A percentile compares a stretch with the other conserved stretches of the same genome.
Conservation (phyloP, 2,329 filamentous ascomycete genomes). For the Ophiostoma himal-ulmi region DNA sequence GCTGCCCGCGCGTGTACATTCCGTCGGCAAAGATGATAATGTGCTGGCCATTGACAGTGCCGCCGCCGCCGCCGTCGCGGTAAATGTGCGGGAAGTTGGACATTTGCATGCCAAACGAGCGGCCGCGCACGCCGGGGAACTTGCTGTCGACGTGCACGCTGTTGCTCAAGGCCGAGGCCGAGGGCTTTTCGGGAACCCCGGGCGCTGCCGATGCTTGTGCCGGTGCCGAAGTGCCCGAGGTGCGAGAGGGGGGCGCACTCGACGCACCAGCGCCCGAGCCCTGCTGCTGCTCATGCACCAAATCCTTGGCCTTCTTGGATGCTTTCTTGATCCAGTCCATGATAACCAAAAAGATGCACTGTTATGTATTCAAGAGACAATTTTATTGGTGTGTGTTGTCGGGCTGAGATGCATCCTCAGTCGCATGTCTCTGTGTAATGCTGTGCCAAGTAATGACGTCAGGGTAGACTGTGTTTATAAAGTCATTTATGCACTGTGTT, state of each 20-base stretch:
- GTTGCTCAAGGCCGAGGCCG: not conserved
- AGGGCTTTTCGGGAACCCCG: not conserved
- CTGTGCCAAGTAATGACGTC: not conserved
- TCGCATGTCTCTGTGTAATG: not conserved
- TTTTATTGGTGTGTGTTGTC: not conserved
- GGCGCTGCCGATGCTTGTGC: not conserved
- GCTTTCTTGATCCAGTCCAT: slow-evolving; percentile 24
- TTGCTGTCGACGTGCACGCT: slow-evolving; percentile 17
- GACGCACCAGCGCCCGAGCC: not conserved
- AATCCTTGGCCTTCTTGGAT: slow-evolving; percentile 17
- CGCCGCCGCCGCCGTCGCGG: slow-evolving; percentile 27
- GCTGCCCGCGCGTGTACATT: slow-evolving; percentile 24
- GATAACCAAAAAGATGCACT: not conserved
- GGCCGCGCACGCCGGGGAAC: slow-evolving; percentile 18
- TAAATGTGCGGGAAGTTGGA: slow-evolving; percentile 26
- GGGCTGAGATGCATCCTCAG: not conserved
- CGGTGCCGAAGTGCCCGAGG: not conserved
- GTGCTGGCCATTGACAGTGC: slow-evolving; percentile 23
- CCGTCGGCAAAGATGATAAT: slow-evolving; percentile 26
- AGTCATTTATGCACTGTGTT: not conserved
- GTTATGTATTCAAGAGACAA: not conserved
- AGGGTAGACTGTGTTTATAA: not conserved
- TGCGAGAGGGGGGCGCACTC: not conserved
- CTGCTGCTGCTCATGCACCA: slow-evolving; percentile 20
- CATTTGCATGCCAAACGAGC: slow-evolving; percentile 20